Evolutionary conservation across 2,329 filamentous ascomycete species (phyloP).

Genomic region (Fusarium kyushuense): DNA sequence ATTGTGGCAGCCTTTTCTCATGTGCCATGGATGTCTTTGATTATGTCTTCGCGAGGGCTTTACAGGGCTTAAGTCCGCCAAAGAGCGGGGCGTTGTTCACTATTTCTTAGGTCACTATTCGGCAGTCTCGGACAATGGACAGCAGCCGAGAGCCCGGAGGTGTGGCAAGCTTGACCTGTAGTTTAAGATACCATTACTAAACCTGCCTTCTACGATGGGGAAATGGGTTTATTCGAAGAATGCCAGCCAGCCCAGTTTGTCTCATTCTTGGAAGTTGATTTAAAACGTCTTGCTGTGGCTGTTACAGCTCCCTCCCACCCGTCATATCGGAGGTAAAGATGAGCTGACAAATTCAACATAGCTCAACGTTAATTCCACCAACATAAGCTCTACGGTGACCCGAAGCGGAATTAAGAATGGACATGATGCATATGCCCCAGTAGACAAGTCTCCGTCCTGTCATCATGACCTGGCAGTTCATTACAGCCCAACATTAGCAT

Average conservation of each 20-base stretch:
- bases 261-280: not conserved
- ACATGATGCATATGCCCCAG: constrained; percentile 26
- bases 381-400: not conserved
- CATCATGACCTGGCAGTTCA: constrained; percentile 17
- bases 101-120: constrained; percentile 8
- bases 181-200: constrained; percentile 14
- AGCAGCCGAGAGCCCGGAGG: constrained; percentile 34
- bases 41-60: constrained; percentile 39
- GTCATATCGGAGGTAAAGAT: not conserved
- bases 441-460: constrained; percentile 7
- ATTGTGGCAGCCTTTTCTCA: not conserved
- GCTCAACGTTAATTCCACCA: constrained; percentile 24
- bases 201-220: too few species aligned
- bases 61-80: constrained; percentile 42
- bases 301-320: not conserved
- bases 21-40: constrained; percentile 1
- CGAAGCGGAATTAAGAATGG: constrained; percentile 20
- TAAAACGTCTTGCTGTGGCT: constrained; percentile 4
- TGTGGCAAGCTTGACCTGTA: constrained; percentile 25
- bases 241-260: not conserved
- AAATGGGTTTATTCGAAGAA: not conserved
- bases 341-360: constrained; percentile 38
- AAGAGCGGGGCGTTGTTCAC: constrained; percentile 27
- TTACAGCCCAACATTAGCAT: not conserved
- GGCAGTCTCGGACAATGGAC: constrained; percentile 38